Evolutionary conservation across 208 protist species (phyloP).

Genomic region (Trypanosoma avium): DNA sequence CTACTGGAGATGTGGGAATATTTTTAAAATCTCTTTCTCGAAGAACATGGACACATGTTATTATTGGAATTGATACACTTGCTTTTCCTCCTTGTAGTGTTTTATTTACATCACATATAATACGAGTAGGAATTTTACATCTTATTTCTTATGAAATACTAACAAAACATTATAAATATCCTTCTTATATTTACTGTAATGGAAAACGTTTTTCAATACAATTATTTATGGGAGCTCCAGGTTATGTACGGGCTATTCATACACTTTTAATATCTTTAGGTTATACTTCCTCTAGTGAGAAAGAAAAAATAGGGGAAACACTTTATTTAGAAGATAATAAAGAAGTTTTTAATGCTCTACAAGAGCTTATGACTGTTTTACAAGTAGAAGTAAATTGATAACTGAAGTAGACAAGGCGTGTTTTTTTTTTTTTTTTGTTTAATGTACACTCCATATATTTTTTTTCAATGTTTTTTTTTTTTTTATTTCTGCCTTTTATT

Average conservation of each 20-base stretch:
- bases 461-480: constrained; percentile 12
- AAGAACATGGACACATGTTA: constrained; percentile 18
- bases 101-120: constrained; percentile 4
- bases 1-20: constrained; percentile 44
- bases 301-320: constrained; percentile 10
- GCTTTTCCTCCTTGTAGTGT: background rate
- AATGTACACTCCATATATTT: background rate
- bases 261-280: constrained; percentile 26
- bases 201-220: constrained; percentile 36
- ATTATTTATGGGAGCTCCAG: constrained; percentile 63
- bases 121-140: constrained; percentile 13
- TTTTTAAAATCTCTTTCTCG: constrained; percentile 26
- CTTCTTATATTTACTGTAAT: constrained; percentile 30
- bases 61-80: constrained; percentile 28
- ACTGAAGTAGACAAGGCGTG: background rate
- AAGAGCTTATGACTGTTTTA: constrained; percentile 5
- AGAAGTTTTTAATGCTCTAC: constrained; percentile 9
- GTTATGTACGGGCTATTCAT: constrained; percentile 51
- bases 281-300: background rate
- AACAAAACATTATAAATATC: constrained; percentile 13
- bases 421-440: constrained; percentile 25
- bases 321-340: constrained; percentile 33
- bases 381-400: background rate
- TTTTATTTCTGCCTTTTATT: too few species aligned
- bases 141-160: constrained; percentile 18